Percentiles rank a stretch among this genome's conserved stretches.
Conservation (phyloP, 306 rosid species). For the Dalbergia oliveri region DNA sequence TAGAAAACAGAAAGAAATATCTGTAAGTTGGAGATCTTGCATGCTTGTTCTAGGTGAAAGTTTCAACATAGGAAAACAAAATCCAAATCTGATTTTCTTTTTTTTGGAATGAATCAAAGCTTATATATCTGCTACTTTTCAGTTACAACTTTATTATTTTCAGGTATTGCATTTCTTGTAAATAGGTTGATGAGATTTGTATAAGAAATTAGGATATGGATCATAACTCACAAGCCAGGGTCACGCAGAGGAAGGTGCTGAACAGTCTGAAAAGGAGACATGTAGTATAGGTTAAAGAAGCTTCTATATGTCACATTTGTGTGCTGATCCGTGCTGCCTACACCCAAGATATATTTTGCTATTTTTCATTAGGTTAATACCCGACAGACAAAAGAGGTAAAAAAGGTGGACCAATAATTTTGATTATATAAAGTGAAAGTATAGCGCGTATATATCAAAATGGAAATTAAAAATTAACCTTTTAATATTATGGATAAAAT, state of each 20-base stretch:
- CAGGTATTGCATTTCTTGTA: background rate
- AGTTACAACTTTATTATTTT: background rate
- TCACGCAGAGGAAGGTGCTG: background rate
- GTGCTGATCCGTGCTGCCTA: background rate
- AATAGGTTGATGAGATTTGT: background rate
- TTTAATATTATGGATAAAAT: too few relatives aligned
- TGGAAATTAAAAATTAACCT: too few relatives aligned
- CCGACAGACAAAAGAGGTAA: background rate
- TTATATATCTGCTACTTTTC: background rate
- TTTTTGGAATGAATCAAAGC: background rate
- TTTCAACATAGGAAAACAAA: background rate
- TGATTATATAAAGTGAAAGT: too few relatives aligned
- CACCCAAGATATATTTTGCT: too few relatives aligned
- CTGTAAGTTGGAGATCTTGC: conserved; percentile 23
- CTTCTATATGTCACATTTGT: conserved; percentile 8
- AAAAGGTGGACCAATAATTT: background rate
- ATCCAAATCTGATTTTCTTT: background rate
- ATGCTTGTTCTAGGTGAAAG: conserved; percentile 8
- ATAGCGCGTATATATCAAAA: too few relatives aligned
- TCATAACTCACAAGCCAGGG: background rate
- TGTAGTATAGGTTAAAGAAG: conserved; percentile 22
- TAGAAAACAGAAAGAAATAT: background rate
- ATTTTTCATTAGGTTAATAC: too few relatives aligned
- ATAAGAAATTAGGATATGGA: conserved; percentile 21
- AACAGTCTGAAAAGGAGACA: conserved; percentile 16